Evolutionary conservation across 495 filamentous ascomycete genomes (phyloP), one percentile per base, ranked within the genome.

Genomic region (Xylaria grammica): DNA sequence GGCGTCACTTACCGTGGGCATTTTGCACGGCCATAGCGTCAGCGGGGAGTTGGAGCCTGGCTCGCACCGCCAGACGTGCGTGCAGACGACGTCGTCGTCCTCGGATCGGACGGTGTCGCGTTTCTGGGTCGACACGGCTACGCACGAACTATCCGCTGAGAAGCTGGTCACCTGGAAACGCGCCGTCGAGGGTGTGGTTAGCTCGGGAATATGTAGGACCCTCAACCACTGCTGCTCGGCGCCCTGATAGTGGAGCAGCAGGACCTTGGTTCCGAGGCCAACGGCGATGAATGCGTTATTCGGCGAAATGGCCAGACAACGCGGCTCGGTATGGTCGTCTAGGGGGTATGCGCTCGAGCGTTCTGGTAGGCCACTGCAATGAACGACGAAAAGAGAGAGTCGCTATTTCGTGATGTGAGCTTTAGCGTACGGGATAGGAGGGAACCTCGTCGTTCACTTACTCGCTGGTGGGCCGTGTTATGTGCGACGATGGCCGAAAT

Each of bases 41-140:
- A 48, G 45, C 17, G 58, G 58, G 26, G 45, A 46, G 20, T 49
- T 49, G 2, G 45, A 49, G 15, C 45, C 34, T 3, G 58, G 44
- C 44, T 38, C 42, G 58, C 58, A 61, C 22, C 29, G 42, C 58
- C 58, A 61, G 20, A 61, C 58, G 45, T 61, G 49, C 26, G 42
- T 61, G 29, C 30, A 50, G 9, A 61, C 58, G 22, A 49, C 32
- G 27, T 61, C 58, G 45, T 61, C 58, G 32, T 61, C 58, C 17
- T 61, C 42, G 2, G 58, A 51, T 9, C 58, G 42, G 4, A 51
- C 17, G 10, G 27, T n/a, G n/a, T 51, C 48, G 10, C 48, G 48
- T 42, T 63, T 53, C 48, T 67, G 65, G 6, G 65, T 67, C 13
- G 65, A 53, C 7, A 60, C 59, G 8, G 63, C 54, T 15, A 67